Conservation (phyloP, 352 stramenopile species). For the Phytopythium chamaehyphon region DNA sequence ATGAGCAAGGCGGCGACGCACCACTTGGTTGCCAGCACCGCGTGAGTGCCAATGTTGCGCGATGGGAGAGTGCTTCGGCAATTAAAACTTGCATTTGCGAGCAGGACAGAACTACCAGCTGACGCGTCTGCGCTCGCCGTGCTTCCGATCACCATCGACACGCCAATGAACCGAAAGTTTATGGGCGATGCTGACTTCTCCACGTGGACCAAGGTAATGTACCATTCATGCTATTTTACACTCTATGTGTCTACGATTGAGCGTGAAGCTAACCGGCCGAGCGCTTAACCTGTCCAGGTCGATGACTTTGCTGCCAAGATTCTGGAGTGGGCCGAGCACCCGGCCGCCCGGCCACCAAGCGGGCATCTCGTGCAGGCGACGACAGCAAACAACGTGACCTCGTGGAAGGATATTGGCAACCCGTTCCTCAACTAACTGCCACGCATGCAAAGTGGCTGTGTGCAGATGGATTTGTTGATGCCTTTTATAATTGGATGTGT, state of each 20-base stretch:
- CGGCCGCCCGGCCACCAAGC: conserved; percentile 39
- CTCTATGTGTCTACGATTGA: no score
- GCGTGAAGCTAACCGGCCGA: no score
- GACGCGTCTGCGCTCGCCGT: conserved; percentile 57
- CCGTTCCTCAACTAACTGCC: conserved; percentile 25
- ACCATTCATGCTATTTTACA: background rate
- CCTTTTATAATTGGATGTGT: no score
- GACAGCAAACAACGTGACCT: conserved; percentile 52
- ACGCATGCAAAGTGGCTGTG: no score
- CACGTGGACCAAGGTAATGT: conserved; percentile 68
- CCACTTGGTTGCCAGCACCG: conserved; percentile 79
- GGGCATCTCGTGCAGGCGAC: conserved; percentile 70
- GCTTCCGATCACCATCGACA: conserved; percentile 83
- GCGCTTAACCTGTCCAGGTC: conserved; percentile 23
- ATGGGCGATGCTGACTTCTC: conserved; percentile 85
- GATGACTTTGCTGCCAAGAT: conserved; percentile 78
- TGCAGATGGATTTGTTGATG: background rate
- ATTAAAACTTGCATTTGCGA: no score
- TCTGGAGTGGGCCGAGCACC: conserved; percentile 55
- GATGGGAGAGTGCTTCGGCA: no score
- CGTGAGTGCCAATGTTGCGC: conserved; percentile 34
- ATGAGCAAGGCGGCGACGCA: conserved; percentile 90
- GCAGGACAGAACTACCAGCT: conserved; percentile 49
- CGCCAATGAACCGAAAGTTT: conserved; percentile 85
- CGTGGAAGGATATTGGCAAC: conserved; percentile 66